A percentile compares a stretch with the other conserved stretches of the same genome.
Conservation (phyloP, 805 yeast species). For the Yarrowia deformans region DNA sequence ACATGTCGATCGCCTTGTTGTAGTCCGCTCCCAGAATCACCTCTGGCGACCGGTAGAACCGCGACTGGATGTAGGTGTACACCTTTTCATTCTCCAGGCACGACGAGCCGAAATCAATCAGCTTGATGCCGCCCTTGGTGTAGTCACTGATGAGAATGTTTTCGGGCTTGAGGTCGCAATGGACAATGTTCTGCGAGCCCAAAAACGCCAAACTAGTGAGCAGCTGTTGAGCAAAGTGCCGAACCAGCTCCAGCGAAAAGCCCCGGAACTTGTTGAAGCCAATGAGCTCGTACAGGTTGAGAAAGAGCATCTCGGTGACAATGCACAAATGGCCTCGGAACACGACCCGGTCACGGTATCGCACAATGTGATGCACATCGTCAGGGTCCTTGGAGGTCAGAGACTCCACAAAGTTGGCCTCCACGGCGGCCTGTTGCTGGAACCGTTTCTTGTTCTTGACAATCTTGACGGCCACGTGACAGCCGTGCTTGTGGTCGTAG, state of each 20-base stretch:
- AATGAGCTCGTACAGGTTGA: constrained; percentile 68
- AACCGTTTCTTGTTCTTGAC: constrained; percentile 76
- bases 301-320: constrained; percentile 72
- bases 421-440: constrained; percentile 79
- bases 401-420: constrained; percentile 68
- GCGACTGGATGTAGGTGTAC: constrained; percentile 92
- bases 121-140: constrained; percentile 59
- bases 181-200: constrained; percentile 66
- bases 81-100: constrained; percentile 73
- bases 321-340: constrained; percentile 86
- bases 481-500: constrained; percentile 66
- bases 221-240: constrained; percentile 61
- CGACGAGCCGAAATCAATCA: constrained; percentile 79
- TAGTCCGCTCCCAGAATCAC: constrained; percentile 88
- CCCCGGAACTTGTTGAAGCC: constrained; percentile 52
- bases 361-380: constrained; percentile 55
- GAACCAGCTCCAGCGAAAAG: constrained; percentile 48
- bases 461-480: constrained; percentile 74
- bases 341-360: constrained; percentile 71
- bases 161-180: constrained; percentile 88
- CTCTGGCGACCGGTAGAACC: constrained; percentile 97
- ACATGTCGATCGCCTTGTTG: constrained; percentile 90
- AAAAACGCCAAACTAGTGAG: constrained; percentile 66
- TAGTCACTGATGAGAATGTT: constrained; percentile 67
- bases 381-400: constrained; percentile 52